Percentiles rank a stretch among this genome's conserved stretches.
These are phyloP conservation scores for Lepiota subincarnata DNA, from an alignment of 768 basidiomycete genomes.

Conservation along the genomic window DNA sequence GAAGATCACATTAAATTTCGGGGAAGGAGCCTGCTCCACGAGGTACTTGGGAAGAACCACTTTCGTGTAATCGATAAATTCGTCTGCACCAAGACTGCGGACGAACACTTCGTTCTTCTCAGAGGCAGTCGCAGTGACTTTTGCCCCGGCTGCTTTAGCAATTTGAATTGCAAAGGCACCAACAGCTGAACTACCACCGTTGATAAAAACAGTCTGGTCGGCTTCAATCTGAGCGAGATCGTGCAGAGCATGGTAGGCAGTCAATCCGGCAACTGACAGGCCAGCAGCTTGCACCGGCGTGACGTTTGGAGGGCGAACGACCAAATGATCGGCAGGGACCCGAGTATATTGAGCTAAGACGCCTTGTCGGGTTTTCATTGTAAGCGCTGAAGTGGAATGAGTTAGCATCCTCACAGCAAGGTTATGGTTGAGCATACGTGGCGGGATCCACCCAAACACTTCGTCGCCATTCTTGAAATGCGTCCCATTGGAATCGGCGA, in stretches of 20 bases:
- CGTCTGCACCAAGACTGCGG: constrained; percentile 58
- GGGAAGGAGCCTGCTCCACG: constrained; percentile 36
- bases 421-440: constrained; percentile 15
- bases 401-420: not conserved
- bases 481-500: constrained; percentile 52
- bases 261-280: constrained; percentile 51
- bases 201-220: constrained; percentile 61
- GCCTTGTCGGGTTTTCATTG: constrained; percentile 42
- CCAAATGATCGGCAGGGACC: constrained; percentile 38
- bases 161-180: constrained; percentile 71
- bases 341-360: constrained; percentile 54
- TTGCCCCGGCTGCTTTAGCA: constrained; percentile 60
- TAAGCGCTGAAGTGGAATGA: constrained; percentile 19
- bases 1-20: constrained; percentile 54
- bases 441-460: constrained; percentile 54
- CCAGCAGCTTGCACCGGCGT: constrained; percentile 58
- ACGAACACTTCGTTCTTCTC: constrained; percentile 57
- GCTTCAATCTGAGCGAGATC: constrained; percentile 44
- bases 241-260: constrained; percentile 55
- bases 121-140: constrained; percentile 58
- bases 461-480: constrained; percentile 55
- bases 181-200: constrained; percentile 67
- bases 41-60: constrained; percentile 46
- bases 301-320: constrained; percentile 44
- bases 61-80: constrained; percentile 65